phyloP scores from a whole-genome alignment of 2,329 filamentous ascomycete species.

The Beauveria varroae region DNA sequence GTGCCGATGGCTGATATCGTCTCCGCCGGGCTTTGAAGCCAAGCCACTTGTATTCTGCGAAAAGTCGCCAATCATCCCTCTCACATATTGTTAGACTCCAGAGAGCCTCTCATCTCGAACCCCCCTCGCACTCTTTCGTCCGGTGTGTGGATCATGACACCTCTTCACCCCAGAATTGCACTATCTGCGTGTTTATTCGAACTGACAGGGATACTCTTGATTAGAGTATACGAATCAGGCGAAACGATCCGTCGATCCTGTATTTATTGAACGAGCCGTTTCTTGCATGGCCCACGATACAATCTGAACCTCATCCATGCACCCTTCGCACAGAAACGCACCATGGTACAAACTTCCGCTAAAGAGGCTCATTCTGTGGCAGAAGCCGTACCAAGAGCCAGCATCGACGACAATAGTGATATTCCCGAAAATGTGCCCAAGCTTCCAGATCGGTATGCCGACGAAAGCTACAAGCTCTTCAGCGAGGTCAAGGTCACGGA shows the following conservation, averaged over 20 bases:
- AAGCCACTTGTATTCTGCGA: not conserved
- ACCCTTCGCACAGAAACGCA: not conserved
- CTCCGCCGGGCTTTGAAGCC: not conserved
- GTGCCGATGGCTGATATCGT: not conserved
- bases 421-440: constrained; percentile 16
- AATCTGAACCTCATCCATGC: not conserved
- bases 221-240: not conserved
- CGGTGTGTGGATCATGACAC: too few species aligned
- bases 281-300: not conserved
- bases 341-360: not conserved
- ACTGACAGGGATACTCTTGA: not conserved
- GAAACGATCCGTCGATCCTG: not conserved
- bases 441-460: constrained; percentile 29
- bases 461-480: constrained; percentile 35
- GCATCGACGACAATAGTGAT: not conserved
- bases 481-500: constrained; percentile 29
- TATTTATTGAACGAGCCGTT: too few species aligned
- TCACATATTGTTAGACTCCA: too few species aligned
- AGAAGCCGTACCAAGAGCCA: not conserved
- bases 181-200: not conserved
- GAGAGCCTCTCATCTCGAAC: too few species aligned
- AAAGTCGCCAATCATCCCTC: too few species aligned
- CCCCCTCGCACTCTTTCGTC: too few species aligned
- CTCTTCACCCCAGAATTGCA: not conserved
- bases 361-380: not conserved